A percentile compares a stretch with the other conserved stretches of the same genome.
Evolutionary conservation across 2,329 filamentous ascomycete species (phyloP).

Genomic region (Tolypocladium ovalisporum): DNA sequence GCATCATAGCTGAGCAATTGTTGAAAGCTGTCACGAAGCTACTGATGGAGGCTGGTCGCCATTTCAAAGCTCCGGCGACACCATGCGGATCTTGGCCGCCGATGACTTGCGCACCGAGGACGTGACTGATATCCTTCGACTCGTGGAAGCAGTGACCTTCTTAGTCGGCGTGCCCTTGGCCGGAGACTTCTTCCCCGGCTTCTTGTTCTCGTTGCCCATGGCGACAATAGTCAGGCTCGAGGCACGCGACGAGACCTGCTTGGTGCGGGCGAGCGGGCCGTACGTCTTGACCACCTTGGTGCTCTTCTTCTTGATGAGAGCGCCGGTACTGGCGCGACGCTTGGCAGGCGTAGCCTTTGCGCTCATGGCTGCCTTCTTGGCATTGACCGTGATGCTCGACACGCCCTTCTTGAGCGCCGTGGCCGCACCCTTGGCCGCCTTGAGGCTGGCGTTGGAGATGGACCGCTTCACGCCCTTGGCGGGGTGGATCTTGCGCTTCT

Average conservation of each 20-base stretch:
- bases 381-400: slow-evolving; percentile 17
- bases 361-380: slow-evolving; percentile 14
- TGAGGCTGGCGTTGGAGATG: slow-evolving; percentile 21
- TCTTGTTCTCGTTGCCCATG: slow-evolving; percentile 1
- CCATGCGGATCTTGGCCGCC: slow-evolving; percentile 5
- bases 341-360: slow-evolving; percentile 16
- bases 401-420: slow-evolving; percentile 25
- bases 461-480: slow-evolving; percentile 22
- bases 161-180: not conserved
- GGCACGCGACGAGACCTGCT: slow-evolving; percentile 4
- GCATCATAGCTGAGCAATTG: not conserved
- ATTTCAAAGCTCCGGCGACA: not conserved
- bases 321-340: slow-evolving; percentile 13
- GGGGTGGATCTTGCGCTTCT: slow-evolving; percentile 30
- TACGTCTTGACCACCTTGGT: slow-evolving; percentile 10
- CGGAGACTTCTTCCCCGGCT: not conserved
- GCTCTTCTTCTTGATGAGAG: slow-evolving; percentile 16
- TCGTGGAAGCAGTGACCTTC: not conserved
- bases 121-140: not conserved
- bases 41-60: not conserved
- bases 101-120: slow-evolving; percentile 1
- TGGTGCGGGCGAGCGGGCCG: slow-evolving; percentile 1
- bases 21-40: not conserved
- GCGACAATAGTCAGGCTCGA: slow-evolving; percentile 10
- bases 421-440: slow-evolving; percentile 25